phyloP scores from a whole-genome alignment of 176 grass and related monocot species.

The Aegilops bicornis region DNA sequence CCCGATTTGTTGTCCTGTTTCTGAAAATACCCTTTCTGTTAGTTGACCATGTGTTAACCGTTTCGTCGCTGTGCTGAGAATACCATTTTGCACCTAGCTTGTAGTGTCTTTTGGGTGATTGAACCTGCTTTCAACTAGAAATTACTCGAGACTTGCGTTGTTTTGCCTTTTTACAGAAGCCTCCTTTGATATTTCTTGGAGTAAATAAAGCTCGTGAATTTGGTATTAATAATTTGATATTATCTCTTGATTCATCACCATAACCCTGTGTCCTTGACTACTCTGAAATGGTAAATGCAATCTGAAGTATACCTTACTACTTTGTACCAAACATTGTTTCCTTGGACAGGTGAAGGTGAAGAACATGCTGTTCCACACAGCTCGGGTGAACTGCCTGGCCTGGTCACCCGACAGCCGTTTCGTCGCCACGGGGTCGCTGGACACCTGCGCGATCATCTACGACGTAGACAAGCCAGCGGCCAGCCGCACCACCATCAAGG shows the following conservation, averaged over 20 bases:
- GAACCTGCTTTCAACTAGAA: neutral
- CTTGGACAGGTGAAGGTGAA: constrained; percentile 76
- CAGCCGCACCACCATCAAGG: constrained; percentile 76
- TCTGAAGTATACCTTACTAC: neutral
- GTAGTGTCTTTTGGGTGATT: neutral
- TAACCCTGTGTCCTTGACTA: neutral
- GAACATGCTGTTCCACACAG: constrained; percentile 97
- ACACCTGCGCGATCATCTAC: constrained; percentile 86
- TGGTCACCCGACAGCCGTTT: constrained; percentile 88
- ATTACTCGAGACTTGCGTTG: neutral
- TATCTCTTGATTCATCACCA: neutral
- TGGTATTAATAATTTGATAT: neutral
- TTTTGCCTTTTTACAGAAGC: neutral
- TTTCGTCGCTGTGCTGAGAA: neutral
- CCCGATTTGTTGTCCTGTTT: neutral
- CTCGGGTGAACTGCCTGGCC: constrained; percentile 77
- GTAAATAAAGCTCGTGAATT: neutral
- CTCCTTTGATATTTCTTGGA: constrained; percentile 3
- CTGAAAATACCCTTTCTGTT: neutral
- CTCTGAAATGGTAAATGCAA: neutral
- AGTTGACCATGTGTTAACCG: neutral
- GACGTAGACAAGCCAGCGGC: constrained; percentile 82
- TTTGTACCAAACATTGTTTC: neutral
- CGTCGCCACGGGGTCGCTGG: constrained; percentile 88
- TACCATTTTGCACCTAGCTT: neutral